Evolutionary conservation across 768 basidiomycete genomes (phyloP), one percentile per base, ranked within the genome.

Genomic region (Psilocybe cubensis): DNA sequence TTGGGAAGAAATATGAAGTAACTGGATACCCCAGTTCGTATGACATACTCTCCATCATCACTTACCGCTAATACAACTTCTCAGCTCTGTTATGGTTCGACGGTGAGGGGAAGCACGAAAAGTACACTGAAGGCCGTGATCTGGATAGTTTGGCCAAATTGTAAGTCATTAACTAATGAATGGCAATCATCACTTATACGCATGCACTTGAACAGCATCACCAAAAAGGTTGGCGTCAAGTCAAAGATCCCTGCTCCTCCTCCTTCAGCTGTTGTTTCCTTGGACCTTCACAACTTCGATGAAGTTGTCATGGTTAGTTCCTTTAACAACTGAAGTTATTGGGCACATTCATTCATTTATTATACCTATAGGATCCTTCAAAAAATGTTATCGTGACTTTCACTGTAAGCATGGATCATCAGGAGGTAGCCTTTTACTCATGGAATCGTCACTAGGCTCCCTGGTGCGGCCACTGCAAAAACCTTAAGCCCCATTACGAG

Each of bases 381-480:
- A 96, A 96, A 75, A 84, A 95, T 65, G 92, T 93, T 42, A 77
- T 98, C 21, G 92, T 96, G 44, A 79, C 90, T 0, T 93, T 91
- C 76, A 93, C 89, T 58, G 91, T 82, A 69, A 48, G 84, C 69
- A 40, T 24, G 23, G 7, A n/a, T 47, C 9, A 41, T 4, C 4
- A 10, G 17, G 20, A 18, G 17, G 18, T 27, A 57, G 14, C 7
- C 42, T 38, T 21, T 20, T 20, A 18, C 12, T 40, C 18, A 25
- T 24, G 25, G 28, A 48, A 8, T 7, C 28, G 5, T 24, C 27
- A 21, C 8, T 61, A 84, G 82, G 83, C 90, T 23, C 85, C 86
- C 35, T 89, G 92, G 93, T 96, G 96, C 63, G 94, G 94, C 27
- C 95, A 98, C 79, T 98, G 96, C 84, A 98, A 98, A 78, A 81